phyloP scores from a whole-genome alignment of 2,329 filamentous ascomycete species.

The Penicillium sp. region DNA sequence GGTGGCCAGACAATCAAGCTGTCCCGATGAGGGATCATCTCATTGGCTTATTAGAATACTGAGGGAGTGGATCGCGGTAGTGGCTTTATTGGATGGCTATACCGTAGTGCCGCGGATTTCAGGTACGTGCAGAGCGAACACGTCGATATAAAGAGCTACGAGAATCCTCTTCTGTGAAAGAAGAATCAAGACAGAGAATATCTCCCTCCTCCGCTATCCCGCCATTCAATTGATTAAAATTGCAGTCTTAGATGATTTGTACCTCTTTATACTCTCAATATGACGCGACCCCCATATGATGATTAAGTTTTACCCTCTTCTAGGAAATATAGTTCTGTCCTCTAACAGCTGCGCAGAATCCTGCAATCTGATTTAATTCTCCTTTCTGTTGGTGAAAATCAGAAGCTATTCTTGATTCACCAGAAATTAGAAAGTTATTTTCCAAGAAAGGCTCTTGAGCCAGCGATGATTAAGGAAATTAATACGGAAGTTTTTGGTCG shows the following conservation, averaged over 20 bases:
- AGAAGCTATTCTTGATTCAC: constrained; percentile 16
- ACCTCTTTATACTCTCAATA: neutral
- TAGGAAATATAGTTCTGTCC: neutral
- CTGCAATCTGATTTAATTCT: constrained; percentile 13
- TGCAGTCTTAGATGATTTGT: no score
- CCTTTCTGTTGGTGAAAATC: constrained; percentile 14
- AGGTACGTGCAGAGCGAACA: neutral
- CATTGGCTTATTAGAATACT: constrained; percentile 9
- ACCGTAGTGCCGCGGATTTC: neutral
- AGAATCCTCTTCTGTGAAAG: no score
- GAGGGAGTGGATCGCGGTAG: constrained; percentile 5
- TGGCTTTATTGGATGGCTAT: constrained; percentile 4
- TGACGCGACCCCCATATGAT: neutral
- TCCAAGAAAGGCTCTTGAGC: constrained; percentile 14
- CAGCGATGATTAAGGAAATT: constrained; percentile 11
- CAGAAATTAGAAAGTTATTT: constrained; percentile 12
- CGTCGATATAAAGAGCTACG: no score
- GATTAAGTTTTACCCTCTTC: neutral
- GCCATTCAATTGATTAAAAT: no score
- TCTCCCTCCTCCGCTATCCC: no score
- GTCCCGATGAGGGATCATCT: constrained; percentile 4
- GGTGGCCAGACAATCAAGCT: neutral
- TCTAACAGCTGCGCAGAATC: constrained; percentile 4
- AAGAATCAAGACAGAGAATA: no score
- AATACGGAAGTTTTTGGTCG: constrained; percentile 15